A percentile compares a stretch with the other conserved stretches of the same genome.
These are phyloP conservation scores for Leccinum griseonigrum DNA, from an alignment of 1,284 basidiomycete genomes.

Conservation along the genomic window DNA sequence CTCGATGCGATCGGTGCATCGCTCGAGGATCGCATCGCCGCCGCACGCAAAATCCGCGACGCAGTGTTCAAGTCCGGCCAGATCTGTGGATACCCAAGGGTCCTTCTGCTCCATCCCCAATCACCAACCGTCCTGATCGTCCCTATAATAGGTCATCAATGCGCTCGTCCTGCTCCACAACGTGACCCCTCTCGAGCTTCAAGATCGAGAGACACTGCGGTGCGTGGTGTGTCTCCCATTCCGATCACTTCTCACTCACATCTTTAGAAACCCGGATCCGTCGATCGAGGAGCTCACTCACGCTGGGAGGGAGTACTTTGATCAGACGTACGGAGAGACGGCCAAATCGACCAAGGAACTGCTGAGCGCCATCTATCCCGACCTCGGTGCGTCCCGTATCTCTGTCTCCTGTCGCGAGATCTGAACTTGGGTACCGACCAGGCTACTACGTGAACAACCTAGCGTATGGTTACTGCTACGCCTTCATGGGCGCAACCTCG, in stretches of 20 bases:
- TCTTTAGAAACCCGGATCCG: slow-evolving; percentile 36
- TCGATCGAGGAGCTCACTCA: slow-evolving; percentile 40
- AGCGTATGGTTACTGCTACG: slow-evolving; percentile 34
- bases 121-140: neutral
- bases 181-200: slow-evolving; percentile 40
- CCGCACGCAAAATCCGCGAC: slow-evolving; percentile 53
- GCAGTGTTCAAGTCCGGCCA: slow-evolving; percentile 56
- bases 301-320: slow-evolving; percentile 45
- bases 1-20: slow-evolving; percentile 32
- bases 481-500: slow-evolving; percentile 22
- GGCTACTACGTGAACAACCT: slow-evolving; percentile 22
- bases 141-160: slow-evolving; percentile 41
- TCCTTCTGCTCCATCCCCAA: slow-evolving; percentile 14
- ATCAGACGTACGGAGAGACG: slow-evolving; percentile 49
- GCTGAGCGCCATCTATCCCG: slow-evolving; percentile 50
- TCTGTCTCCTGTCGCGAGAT: neutral
- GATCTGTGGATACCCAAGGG: slow-evolving; percentile 53
- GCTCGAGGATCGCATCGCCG: slow-evolving; percentile 35
- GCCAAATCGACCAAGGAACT: slow-evolving; percentile 41
- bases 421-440: neutral
- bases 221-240: slow-evolving; percentile 11
- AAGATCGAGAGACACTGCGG: slow-evolving; percentile 39
- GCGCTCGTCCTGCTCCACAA: slow-evolving; percentile 41
- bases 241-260: neutral
- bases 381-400: slow-evolving; percentile 43